Base-by-base conservation (phyloP, 768 basidiomycete species). In the Kwoniella europaea region DNA sequence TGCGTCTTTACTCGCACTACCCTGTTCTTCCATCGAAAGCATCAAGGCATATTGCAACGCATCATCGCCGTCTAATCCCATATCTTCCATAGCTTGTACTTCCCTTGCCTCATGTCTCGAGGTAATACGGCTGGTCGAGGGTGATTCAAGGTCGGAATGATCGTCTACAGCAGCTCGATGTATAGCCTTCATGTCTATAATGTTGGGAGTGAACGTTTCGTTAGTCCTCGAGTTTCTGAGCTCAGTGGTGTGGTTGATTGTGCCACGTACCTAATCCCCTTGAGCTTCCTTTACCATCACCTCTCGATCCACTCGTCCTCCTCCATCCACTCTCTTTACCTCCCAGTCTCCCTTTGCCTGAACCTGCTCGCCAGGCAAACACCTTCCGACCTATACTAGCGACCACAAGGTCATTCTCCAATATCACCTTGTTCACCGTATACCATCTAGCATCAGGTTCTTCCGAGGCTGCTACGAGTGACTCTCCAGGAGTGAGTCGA, bases 11-110 rank as follows among this genome's bases (percentile, higher is more conserved):
- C 13, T 46, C 5, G 9, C 41, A 16, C 52, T 43, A 41, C 54
- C 57, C 56, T 65, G 58, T 16, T 76, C 73, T 42, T 82, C 82
- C 71, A 77, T 75, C 1, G 77, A 78, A 2, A 82, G 63, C 80
- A 82, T 79, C 65, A 82, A 63, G 1, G 82, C 82, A 66, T 81
- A 82, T 62, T 81, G 79, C 22, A 81, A 63, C 9, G 80, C 82
- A 35, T 81, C 79, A 52, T 82, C 82, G 1, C 72, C 74, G 55
- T 77, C 74, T 6, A 82, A 52, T 5, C 82, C 82, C 54, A 82
- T 67, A 52, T 78, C 71, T 10, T 76, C 76, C 74, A 81, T 74
- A 46, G 76, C 68, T 18, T 68, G 77, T 13, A 68, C 62, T 29
- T 79, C 69, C 20, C 70, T 60, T 10, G 66, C 60, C 44, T 80